Evolutionary conservation across 2,329 filamentous ascomycete species (phyloP).

Genomic region (Ascochyta fabae): DNA sequence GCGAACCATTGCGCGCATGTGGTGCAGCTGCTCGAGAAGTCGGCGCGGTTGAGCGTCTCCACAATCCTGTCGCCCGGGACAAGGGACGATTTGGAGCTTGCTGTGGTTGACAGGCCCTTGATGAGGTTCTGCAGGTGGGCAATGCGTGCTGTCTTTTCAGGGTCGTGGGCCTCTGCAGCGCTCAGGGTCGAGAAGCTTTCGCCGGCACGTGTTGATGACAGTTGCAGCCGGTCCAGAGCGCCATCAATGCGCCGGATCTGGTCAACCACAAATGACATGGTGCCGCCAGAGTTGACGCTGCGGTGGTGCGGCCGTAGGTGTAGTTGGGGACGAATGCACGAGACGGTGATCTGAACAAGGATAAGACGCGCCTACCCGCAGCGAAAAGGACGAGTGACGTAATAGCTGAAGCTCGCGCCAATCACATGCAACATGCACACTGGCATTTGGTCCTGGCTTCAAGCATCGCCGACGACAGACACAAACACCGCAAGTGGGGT

Average conservation of each 20-base stretch:
- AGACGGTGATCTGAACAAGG: slow-evolving; percentile 8
- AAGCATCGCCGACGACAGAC: background rate
- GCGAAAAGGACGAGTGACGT: slow-evolving; percentile 10
- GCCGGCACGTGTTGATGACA: slow-evolving; percentile 46
- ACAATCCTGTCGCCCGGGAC: slow-evolving; percentile 63
- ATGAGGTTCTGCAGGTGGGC: slow-evolving; percentile 69
- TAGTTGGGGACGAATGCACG: background rate
- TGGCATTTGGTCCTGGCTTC: background rate
- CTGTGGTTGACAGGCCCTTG: slow-evolving; percentile 73
- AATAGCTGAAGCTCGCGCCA: background rate
- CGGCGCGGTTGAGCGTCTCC: slow-evolving; percentile 67
- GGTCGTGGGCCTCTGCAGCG: slow-evolving; percentile 44
- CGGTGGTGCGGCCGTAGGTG: background rate
- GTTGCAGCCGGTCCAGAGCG: slow-evolving; percentile 64
- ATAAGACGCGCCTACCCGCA: slow-evolving; percentile 6
- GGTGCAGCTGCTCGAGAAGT: slow-evolving; percentile 53
- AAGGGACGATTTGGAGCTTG: slow-evolving; percentile 69
- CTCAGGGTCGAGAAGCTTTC: slow-evolving; percentile 38
- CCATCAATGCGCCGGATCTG: slow-evolving; percentile 64
- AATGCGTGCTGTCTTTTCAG: slow-evolving; percentile 57
- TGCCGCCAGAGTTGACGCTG: slow-evolving; percentile 31
- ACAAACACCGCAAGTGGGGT: background rate
- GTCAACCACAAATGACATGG: slow-evolving; percentile 53
- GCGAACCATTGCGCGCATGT: slow-evolving; percentile 50
- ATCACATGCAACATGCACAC: background rate